phyloP scores from a whole-genome alignment of 768 basidiomycete genomes.

The Lyophyllum shimeji region DNA sequence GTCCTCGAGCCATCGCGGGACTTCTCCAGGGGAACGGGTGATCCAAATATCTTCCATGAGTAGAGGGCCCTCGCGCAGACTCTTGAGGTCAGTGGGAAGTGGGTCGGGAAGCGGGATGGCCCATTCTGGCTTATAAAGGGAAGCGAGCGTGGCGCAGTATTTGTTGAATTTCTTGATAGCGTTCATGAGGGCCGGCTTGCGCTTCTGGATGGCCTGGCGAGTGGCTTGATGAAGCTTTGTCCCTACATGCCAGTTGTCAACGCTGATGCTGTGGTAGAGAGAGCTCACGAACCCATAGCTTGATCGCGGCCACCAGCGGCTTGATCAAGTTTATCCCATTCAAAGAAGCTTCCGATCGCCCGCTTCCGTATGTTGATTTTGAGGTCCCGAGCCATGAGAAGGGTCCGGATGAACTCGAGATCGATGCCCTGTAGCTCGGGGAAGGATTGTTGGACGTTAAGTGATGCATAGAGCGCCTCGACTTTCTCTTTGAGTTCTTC shows the following conservation, averaged over 20 bases:
- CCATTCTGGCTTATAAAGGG: conserved; percentile 19
- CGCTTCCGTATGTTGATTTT: conserved; percentile 37
- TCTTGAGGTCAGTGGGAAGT: conserved; percentile 27
- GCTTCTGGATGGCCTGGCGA: conserved; percentile 27
- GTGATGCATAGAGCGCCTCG: conserved; percentile 30
- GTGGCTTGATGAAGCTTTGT: conserved; percentile 34
- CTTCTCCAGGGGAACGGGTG: conserved; percentile 1
- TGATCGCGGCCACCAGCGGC: conserved; percentile 29
- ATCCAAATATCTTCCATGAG: conserved; percentile 42
- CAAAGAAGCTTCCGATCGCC: conserved; percentile 33
- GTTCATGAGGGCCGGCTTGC: conserved; percentile 25
- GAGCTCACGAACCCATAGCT: conserved; percentile 28
- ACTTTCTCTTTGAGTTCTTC: conserved; percentile 20
- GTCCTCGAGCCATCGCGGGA: conserved; percentile 34
- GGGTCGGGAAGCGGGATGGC: conserved; percentile 30
- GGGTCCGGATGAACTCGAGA: conserved; percentile 26
- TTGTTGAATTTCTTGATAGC: conserved; percentile 30
- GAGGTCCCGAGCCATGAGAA: conserved; percentile 34
- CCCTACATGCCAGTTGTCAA: too few species aligned
- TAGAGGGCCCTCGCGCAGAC: conserved; percentile 19
- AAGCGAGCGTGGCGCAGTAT: conserved; percentile 23
- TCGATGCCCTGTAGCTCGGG: conserved; percentile 30
- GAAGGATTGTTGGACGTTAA: conserved; percentile 31
- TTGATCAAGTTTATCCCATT: conserved; percentile 33
- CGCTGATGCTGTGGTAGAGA: too few species aligned